Evolutionary conservation across 495 filamentous ascomycete genomes (phyloP).

Genomic region (Aspergillus homomorphus): DNA sequence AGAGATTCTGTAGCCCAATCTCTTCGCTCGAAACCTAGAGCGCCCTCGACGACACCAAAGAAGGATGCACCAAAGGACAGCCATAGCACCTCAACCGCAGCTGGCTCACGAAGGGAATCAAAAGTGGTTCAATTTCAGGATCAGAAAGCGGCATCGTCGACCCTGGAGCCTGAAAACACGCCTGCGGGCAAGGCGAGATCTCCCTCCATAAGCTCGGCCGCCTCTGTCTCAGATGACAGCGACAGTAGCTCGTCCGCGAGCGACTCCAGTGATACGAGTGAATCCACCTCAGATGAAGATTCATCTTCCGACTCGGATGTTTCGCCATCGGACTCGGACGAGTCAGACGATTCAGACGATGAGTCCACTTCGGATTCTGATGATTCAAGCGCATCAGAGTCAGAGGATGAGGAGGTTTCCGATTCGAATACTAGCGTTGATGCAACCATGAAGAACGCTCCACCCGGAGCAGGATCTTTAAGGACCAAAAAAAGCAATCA

Average conservation of each 20-base stretch:
- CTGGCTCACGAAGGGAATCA: slow-evolving; percentile 27
- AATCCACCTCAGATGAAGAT: slow-evolving; percentile 24
- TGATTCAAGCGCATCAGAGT: slow-evolving; percentile 24
- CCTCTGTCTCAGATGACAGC: slow-evolving; percentile 15
- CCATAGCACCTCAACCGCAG: slow-evolving; percentile 4
- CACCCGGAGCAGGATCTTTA: slow-evolving; percentile 43
- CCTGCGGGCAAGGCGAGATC: slow-evolving; percentile 5
- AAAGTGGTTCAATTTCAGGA: slow-evolving; percentile 37
- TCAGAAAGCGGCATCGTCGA: slow-evolving; percentile 14
- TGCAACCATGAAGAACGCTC: slow-evolving; percentile 17
- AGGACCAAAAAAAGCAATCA: slow-evolving; percentile 54
- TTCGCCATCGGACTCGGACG: slow-evolving; percentile 18
- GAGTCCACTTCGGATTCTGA: slow-evolving; percentile 7
- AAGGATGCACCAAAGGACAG: slow-evolving; percentile 14
- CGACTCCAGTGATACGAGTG: slow-evolving; percentile 16
- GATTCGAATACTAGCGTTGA: slow-evolving; percentile 31
- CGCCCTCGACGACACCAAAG: slow-evolving; percentile 4
- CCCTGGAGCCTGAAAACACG: background rate
- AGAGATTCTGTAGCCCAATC: slow-evolving; percentile 2
- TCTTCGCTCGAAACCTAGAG: slow-evolving; percentile 13
- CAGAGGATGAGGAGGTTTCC: slow-evolving; percentile 15
- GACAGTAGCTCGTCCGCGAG: slow-evolving; percentile 22
- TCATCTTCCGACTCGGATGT: slow-evolving; percentile 25
- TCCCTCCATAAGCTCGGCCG: slow-evolving; percentile 14
- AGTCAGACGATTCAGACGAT: slow-evolving; percentile 28